Evolutionary conservation across 768 basidiomycete genomes (phyloP).

Genomic region (Leccinum sublutescens): DNA sequence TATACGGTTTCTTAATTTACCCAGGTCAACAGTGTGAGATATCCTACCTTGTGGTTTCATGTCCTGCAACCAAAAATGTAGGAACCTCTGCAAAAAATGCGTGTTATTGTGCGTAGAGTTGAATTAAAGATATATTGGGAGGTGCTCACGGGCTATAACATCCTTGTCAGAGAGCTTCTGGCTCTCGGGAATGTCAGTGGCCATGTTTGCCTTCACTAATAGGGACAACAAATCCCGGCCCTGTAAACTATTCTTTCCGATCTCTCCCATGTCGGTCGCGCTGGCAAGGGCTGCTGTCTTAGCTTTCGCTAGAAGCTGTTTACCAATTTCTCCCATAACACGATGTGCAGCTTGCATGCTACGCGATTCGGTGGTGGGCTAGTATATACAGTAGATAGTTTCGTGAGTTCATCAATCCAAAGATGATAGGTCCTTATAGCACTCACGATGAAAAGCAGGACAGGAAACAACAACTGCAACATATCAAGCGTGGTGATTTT

Average conservation of each 20-base stretch:
- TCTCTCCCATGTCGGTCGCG: conserved; percentile 24
- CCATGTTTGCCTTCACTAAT: conserved; percentile 50
- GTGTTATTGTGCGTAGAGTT: background rate
- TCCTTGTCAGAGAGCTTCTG: conserved; percentile 63
- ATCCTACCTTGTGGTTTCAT: conserved; percentile 52
- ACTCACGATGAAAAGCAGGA: conserved; percentile 40
- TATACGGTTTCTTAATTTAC: background rate
- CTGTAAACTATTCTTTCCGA: conserved; percentile 32
- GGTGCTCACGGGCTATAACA: conserved; percentile 42
- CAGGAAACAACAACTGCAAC: conserved; percentile 36
- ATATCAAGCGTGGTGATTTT: conserved; percentile 26
- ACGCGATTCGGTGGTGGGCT: background rate
- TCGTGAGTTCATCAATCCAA: background rate
- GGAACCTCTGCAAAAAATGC: conserved; percentile 47
- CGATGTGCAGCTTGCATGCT: background rate
- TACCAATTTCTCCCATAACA: conserved; percentile 38
- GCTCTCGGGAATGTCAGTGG: conserved; percentile 51
- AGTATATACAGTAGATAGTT: background rate
- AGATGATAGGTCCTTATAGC: background rate
- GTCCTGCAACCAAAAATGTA: conserved; percentile 59
- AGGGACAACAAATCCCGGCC: conserved; percentile 51
- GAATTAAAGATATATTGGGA: background rate
- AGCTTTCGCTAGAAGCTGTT: conserved; percentile 45
- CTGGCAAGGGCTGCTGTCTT: conserved; percentile 38
- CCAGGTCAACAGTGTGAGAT: background rate